Conservation (phyloP, 345 rosid species). For the Brassica napus region DNA sequence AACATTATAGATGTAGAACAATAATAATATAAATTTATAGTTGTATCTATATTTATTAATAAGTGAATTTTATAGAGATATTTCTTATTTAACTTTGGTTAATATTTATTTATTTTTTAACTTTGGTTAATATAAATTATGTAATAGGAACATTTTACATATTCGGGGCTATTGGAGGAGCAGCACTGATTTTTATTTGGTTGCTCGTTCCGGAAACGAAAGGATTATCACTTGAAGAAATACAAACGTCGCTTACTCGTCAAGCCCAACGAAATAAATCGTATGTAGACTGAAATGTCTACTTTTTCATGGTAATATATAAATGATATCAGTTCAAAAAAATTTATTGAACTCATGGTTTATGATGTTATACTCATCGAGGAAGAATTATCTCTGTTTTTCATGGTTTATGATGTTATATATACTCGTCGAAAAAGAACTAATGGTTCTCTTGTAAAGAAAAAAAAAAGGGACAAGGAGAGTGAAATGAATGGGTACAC, state of each 20-base stretch:
- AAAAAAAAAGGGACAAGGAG: too few relatives aligned
- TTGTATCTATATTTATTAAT: not conserved
- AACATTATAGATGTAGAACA: not conserved
- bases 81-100: too few relatives aligned
- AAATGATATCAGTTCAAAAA: too few relatives aligned
- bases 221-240: constrained; percentile 64
- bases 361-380: too few relatives aligned
- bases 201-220: constrained; percentile 74
- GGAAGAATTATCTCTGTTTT: too few relatives aligned
- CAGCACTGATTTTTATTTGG: constrained; percentile 51
- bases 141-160: constrained; percentile 34
- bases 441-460: too few relatives aligned
- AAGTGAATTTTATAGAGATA: not conserved
- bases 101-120: not conserved
- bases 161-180: constrained; percentile 23
- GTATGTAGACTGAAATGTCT: constrained; percentile 38
- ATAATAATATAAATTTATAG: too few relatives aligned
- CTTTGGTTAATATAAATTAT: not conserved
- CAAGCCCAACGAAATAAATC: constrained; percentile 30
- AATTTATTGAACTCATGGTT: too few relatives aligned
- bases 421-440: too few relatives aligned
- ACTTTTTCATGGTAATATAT: not conserved
- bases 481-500: too few relatives aligned
- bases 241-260: constrained; percentile 12
- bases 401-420: too few relatives aligned